Conservation (phyloP, 768 basidiomycete genomes). For the Leucosporidium yakuticum region DNA sequence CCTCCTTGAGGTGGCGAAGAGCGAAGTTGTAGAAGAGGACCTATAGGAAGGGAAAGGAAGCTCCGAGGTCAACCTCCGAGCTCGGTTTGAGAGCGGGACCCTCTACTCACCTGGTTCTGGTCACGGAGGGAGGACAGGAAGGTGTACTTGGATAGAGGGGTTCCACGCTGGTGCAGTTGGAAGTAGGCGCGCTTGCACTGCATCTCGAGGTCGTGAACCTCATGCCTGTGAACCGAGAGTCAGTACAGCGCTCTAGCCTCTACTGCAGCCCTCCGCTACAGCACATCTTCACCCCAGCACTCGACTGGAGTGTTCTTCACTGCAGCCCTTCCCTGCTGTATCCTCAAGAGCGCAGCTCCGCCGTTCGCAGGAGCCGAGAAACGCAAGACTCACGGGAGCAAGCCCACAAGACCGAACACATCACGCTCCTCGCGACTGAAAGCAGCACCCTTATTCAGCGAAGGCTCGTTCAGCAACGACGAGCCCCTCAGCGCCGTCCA, state of each 20-base stretch:
- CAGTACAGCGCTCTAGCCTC: too few relatives aligned
- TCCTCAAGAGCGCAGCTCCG: too few relatives aligned
- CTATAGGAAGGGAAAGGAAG: slow-evolving; percentile 40
- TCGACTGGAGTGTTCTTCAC: too few relatives aligned
- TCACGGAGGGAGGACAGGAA: slow-evolving; percentile 52
- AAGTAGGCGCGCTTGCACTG: slow-evolving; percentile 67
- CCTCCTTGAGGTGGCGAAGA: slow-evolving; percentile 55
- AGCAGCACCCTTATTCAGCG: slow-evolving; percentile 57
- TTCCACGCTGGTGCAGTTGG: slow-evolving; percentile 10
- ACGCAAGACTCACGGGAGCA: slow-evolving; percentile 45
- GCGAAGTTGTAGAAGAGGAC: slow-evolving; percentile 70
- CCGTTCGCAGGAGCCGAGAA: slow-evolving; percentile 27
- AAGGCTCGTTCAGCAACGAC: slow-evolving; percentile 22
- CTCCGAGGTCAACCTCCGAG: too few relatives aligned
- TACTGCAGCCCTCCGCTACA: too few relatives aligned
- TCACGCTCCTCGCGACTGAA: slow-evolving; percentile 65
- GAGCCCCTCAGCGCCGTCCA: slow-evolving; percentile 30
- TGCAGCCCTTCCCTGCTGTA: too few relatives aligned
- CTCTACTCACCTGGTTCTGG: slow-evolving; percentile 55
- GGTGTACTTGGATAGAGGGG: slow-evolving; percentile 18
- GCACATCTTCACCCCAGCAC: too few relatives aligned
- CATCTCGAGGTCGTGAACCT: slow-evolving; percentile 1
- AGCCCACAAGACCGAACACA: slow-evolving; percentile 54
- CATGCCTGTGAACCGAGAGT: slow-evolving; percentile 23
- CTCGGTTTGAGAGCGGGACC: too few relatives aligned